Base-by-base conservation (phyloP, 257 asterid genomes). In the Scutellaria barbata region DNA sequence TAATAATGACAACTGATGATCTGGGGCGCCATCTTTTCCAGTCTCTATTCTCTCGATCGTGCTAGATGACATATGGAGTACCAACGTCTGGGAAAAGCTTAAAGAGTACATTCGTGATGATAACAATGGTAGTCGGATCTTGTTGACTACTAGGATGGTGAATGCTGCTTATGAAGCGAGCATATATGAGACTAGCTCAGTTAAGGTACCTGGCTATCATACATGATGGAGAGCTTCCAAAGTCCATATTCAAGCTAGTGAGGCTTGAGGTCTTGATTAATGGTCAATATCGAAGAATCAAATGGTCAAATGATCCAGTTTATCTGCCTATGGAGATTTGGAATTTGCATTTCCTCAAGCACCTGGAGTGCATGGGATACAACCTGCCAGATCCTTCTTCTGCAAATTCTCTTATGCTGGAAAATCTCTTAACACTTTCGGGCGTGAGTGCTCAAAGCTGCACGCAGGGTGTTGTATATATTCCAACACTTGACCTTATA, bases 151-250 rank as follows among this genome's bases (percentile, higher is more conserved):
- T 60, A 48, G 53, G 35, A 7, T 20, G 6, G 0, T 1, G 7
- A 8, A 12, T 46, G 17, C n/a, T 0, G 65, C 54, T 8, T 0
- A 6, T 39, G 25, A 1, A 22, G 25, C 25, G 25, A 22, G 25
- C 1, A 2, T 5, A 1, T 7, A n/a, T 1, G 0, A 5, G 20
- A 14, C 54, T 69, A 17, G 54, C 58, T 42, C 60, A 22, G 14
- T 65, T 75, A n/a, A 59, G 50, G 74, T 75, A 74, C 75, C 63
- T 79, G 17, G 77, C 75, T 17, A 22, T 74, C 8, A 70, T 46
- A 0, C 69, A 1, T 5, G 12, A 67, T 0, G 67, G 53, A 5
- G 39, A 54, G 20, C 10, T 71, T n/a, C 74, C 73, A 1, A 1
- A 41, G 6, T 69, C 76, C 14, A 17, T 74, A 33, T 57, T 45